Conservation (phyloP, 495 filamentous ascomycete species). For the Peziza echinospora region DNA sequence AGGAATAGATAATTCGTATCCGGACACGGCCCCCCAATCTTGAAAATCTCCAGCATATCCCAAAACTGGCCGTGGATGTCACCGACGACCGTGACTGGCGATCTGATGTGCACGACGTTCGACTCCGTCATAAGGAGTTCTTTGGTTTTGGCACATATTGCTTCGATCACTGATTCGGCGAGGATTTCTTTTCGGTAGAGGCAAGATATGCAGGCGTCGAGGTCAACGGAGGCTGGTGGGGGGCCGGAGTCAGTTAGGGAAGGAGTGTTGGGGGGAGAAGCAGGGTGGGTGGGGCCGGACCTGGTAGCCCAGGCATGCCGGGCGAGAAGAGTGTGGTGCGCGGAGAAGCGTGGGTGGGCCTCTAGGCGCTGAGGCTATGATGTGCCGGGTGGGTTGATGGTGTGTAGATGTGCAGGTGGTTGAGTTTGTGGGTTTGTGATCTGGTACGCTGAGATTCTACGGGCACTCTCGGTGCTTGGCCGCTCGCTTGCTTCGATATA, state of each 20-base stretch:
- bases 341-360: slow-evolving; percentile 1
- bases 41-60: slow-evolving; percentile 96
- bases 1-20: slow-evolving; percentile 97
- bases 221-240: slow-evolving; percentile 66
- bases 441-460: slow-evolving; percentile 4
- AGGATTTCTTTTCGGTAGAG: slow-evolving; percentile 91
- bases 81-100: slow-evolving; percentile 93
- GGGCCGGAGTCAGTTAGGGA: slow-evolving; percentile 3
- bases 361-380: slow-evolving; percentile 1
- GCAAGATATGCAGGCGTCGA: slow-evolving; percentile 91
- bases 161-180: slow-evolving; percentile 93
- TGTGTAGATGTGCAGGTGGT: not conserved
- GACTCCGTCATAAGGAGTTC: slow-evolving; percentile 98
- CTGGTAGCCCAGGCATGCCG: slow-evolving; percentile 68
- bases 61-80: slow-evolving; percentile 99
- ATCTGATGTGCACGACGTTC: slow-evolving; percentile 93
- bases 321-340: slow-evolving; percentile 11
- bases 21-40: slow-evolving; percentile 86
- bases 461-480: slow-evolving; percentile 6
- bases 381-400: slow-evolving; percentile 5
- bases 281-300: slow-evolving; percentile 24
- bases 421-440: slow-evolving; percentile 1
- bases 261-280: too few species aligned
- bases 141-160: slow-evolving; percentile 97
- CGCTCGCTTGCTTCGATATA: slow-evolving; percentile 3